Evolutionary conservation across 2,329 filamentous ascomycete species (phyloP).

Genomic region (Cucurbitaria berberidis): DNA sequence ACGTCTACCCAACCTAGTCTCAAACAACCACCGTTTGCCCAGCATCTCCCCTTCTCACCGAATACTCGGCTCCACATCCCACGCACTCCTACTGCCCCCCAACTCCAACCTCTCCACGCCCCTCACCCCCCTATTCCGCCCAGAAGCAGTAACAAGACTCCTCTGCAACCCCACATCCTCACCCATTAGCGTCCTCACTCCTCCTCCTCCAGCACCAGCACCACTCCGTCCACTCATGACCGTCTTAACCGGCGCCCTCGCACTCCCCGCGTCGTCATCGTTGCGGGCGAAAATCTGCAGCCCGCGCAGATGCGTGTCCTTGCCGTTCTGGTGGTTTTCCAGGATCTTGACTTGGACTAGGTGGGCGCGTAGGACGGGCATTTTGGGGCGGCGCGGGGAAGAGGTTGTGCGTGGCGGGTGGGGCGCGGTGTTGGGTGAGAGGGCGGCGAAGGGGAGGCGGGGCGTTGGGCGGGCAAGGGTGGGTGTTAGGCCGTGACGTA

Average conservation of each 20-base stretch:
- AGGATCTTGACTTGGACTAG: conserved; percentile 88
- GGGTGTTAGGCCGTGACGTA: conserved; percentile 11
- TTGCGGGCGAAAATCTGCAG: conserved; percentile 79
- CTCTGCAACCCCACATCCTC: conserved; percentile 20
- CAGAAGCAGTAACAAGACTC: conserved; percentile 3
- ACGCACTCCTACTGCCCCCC: conserved; percentile 14
- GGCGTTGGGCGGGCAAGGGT: conserved; percentile 17
- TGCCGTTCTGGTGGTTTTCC: conserved; percentile 98
- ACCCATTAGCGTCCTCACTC: conserved; percentile 5
- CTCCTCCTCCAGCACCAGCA: conserved; percentile 12
- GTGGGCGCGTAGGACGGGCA: conserved; percentile 82
- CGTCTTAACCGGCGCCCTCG: background rate
- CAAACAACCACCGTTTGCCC: too few species aligned
- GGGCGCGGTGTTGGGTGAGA: conserved; percentile 18
- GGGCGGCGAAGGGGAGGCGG: conserved; percentile 26
- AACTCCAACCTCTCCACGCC: conserved; percentile 21
- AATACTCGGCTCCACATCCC: conserved; percentile 27
- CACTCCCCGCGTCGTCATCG: conserved; percentile 23
- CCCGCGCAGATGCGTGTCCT: conserved; percentile 95
- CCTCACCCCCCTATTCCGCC: conserved; percentile 9
- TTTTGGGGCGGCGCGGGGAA: conserved; percentile 60
- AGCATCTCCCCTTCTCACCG: too few species aligned
- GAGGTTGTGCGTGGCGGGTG: background rate
- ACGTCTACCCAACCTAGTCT: too few species aligned
- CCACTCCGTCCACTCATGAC: background rate